Base-by-base conservation (phyloP, 208 protist species). In the Trypanosoma scelopori region DNA sequence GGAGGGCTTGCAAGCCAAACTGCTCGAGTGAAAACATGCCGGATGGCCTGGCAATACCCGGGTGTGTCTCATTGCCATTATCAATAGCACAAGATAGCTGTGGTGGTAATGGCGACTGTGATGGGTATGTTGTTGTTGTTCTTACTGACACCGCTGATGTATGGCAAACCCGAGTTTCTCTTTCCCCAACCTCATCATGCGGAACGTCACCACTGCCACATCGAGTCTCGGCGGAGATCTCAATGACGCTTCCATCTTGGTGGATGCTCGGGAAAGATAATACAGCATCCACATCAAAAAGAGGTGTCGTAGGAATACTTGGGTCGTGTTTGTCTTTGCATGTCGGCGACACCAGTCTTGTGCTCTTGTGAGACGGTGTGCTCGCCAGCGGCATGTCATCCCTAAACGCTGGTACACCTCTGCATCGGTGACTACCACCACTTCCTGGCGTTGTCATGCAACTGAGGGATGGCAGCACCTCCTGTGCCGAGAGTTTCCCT, bases 391-490 rank as follows among this genome's bases (percentile, higher is more conserved):
- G 35, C 47, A 0, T 49, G 41, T 39, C 9, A 11, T 48, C 51
- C 25, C 37, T 27, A 28, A 30, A 22, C 11, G 39, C 16, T 28
- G 18, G 25, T n/a, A 25, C 12, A n/a, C 49, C 49, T 32, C 3
- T 53, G 43, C 50, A 28, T 15, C 43, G 4, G 46, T 39, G 46
- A 27, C 55, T 70, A 62, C 55, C 64, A 41, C 55, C 64, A 41
- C 55, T 47, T 16, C 35, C 47, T 16, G 43, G 35, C 23, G 64
- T 51, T 1, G 64, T 70, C 2, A 58, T 56, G 27, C 55, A 53
- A 37, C 64, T 70, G 32, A 70, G 53, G 42, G 28, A 62, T 27
- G 64, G 55, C 23, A 70, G 55, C 23, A 70, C 28, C 5, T n/a
- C 52, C 4, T 5, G 16, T 7, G 30, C 30, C 35, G 51, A 55